Base-by-base conservation (phyloP, 306 rosid genomes). In the Quercus rubra region DNA sequence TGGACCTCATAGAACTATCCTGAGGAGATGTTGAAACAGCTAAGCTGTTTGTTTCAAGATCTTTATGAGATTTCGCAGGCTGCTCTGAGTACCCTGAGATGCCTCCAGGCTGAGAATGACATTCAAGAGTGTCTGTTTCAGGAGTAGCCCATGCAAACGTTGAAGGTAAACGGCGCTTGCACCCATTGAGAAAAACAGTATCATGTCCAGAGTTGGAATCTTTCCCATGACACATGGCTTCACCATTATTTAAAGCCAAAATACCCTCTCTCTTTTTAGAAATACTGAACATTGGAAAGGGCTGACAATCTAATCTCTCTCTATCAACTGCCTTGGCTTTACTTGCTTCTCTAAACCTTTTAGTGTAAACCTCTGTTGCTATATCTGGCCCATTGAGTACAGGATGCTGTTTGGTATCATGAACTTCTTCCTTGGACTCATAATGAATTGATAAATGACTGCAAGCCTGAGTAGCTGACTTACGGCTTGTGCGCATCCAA, bases 251-350 rank as follows among this genome's bases (percentile, higher is more conserved):
- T 76, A 75, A 23, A 57, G 83, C 74, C 83, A 71, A 61, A 59
- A 67, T 58, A 77, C 76, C 64, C 70, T 80, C 85, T 69, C 79
- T 77, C 77, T 91, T 88, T 57, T 27, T 79, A 76, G 89, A 84
- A 82, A 78, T 70, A 68, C 15, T 73, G 70, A 82, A 83, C 82
- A 88, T 52, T 27, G 97, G 91, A 84, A 86, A 91, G 9, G 89
- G 71, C 75, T 90, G 88, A 30, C 76, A 79, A 81, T 69, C 89
- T 77, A 68, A 72, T 54, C 68, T 68, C 43, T 72, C 81, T 57
- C 77, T 86, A 33, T 78, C 25, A 23, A 77, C 80, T 70, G 61
- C 38, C 30, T 81, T 38, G 1, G 78, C 81, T 87, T 78, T 89
- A 28, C 77, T 71, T 77, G 56, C 88, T 78, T 86, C 91, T 79